Conservation (phyloP, 805 yeast species). For the Candida awuae region DNA sequence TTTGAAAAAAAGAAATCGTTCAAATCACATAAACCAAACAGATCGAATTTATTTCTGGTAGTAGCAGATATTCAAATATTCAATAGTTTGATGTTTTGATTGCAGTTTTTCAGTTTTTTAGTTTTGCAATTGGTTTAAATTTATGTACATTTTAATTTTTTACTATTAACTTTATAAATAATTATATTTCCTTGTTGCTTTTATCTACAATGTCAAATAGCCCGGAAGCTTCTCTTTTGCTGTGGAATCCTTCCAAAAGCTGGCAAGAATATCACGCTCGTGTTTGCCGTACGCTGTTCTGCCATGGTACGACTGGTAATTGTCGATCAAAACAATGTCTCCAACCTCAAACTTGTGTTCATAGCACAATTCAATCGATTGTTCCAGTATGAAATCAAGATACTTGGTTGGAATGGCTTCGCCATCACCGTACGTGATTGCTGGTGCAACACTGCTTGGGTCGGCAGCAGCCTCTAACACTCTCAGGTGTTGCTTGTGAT, state of each 20-base stretch:
- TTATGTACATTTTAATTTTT: no score
- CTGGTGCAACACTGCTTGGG: conserved; percentile 3
- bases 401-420: conserved; percentile 18
- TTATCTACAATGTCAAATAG: no score
- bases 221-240: no score
- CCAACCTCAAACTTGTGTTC: conserved; percentile 19
- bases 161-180: no score
- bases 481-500: conserved; percentile 13
- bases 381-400: conserved; percentile 18
- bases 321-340: conserved; percentile 20
- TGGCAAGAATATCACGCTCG: conserved; percentile 19
- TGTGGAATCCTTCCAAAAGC: conserved; percentile 21
- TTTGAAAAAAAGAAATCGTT: no score
- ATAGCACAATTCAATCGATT: conserved; percentile 18
- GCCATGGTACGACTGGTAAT: conserved; percentile 21
- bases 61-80: no score
- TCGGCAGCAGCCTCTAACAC: not conserved
- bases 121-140: no score
- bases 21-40: no score
- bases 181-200: no score
- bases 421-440: conserved; percentile 19
- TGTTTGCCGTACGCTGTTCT: conserved; percentile 19
- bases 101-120: no score
- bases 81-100: no score
- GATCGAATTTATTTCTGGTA: no score